Base-by-base conservation (phyloP, 768 basidiomycete species). In the Lentinula lateritia region DNA sequence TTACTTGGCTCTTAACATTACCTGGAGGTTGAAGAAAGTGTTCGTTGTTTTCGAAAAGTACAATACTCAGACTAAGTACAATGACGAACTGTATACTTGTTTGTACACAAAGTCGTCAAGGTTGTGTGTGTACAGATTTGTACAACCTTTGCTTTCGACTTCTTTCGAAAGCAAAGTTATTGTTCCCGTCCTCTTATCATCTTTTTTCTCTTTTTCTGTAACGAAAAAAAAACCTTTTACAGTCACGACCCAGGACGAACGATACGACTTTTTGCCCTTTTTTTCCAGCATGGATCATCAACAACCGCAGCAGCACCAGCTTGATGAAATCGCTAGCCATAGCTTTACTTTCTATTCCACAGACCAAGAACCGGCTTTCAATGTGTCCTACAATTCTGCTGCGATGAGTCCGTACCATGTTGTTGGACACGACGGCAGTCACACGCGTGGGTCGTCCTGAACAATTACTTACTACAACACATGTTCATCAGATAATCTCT, bases 401-500 rank as follows among this genome's bases (percentile, higher is more conserved):
- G 41, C 50, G 73, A 81, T 86, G 77, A 75, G 74, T 66, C 73
- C 80, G 72, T 88, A 87, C 80, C 83, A 81, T 66, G 75, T 78
- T 58, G 78, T 82, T 71, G 80, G 77, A 68, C 81, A 84, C 68
- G 62, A 72, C 59, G 80, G 77, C 74, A 80, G 83, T 74, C 83
- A 83, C 78, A 76, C 88, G 78, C 89, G 90, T 87, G 87, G 81
- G 88, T 76, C 75, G 58, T 71, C 68, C 69, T 64, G 63, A 76
- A 71, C 74, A 61, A 64, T 66, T 63, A 62, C 62, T 61, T 70
- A 74, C 74, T 76, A 55, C 69, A 75, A 77, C 82, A 75, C 84
- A 80, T 87, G 83, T 79, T 77, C 79, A 85, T 87, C 85, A 82
- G 81, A 85, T 86, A 78, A 80, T 78, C 76, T 70, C 68, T 76